phyloP scores from a whole-genome alignment of 495 filamentous ascomycete species.

The Aspergillus wentii region DNA sequence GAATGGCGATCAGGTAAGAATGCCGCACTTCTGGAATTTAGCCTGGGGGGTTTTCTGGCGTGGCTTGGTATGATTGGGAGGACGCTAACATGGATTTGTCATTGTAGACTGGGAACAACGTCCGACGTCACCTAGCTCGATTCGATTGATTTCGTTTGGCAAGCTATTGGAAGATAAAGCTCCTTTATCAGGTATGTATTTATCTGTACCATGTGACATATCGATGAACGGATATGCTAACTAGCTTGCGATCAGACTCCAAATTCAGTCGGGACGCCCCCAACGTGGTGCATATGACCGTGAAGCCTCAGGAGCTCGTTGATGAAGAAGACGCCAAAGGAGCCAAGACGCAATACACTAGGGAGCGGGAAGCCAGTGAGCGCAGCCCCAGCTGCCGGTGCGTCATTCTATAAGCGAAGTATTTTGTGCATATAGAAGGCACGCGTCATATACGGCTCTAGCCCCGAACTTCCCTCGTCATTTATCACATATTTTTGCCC shows the following conservation, averaged over 20 bases:
- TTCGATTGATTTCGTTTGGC: conserved; percentile 84
- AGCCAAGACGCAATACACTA: conserved; percentile 55
- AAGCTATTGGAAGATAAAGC: conserved; percentile 84
- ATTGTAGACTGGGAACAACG: conserved; percentile 80
- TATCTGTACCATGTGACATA: neutral
- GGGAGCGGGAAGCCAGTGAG: conserved; percentile 58
- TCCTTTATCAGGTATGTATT: conserved; percentile 59
- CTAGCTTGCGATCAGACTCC: conserved; percentile 54
- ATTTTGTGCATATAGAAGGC: too few relatives aligned
- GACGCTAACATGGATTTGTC: too few relatives aligned
- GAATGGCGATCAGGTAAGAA: conserved; percentile 73
- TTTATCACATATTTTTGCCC: conserved; percentile 1
- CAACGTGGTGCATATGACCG: conserved; percentile 91
- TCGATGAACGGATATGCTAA: too few relatives aligned
- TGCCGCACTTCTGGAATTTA: neutral
- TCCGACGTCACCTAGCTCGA: conserved; percentile 76
- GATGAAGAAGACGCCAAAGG: conserved; percentile 86
- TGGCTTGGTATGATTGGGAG: too few relatives aligned
- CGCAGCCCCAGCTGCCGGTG: conserved; percentile 69
- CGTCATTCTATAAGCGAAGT: conserved; percentile 67
- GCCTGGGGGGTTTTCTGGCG: too few relatives aligned
- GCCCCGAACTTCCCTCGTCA: too few relatives aligned
- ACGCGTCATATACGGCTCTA: too few relatives aligned
- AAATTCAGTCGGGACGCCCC: conserved; percentile 65
- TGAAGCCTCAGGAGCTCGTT: conserved; percentile 81